Percentiles rank a stretch among this genome's conserved stretches.
Evolutionary conservation across 306 rosid species (phyloP).

Genomic region (Medicago lupulina): DNA sequence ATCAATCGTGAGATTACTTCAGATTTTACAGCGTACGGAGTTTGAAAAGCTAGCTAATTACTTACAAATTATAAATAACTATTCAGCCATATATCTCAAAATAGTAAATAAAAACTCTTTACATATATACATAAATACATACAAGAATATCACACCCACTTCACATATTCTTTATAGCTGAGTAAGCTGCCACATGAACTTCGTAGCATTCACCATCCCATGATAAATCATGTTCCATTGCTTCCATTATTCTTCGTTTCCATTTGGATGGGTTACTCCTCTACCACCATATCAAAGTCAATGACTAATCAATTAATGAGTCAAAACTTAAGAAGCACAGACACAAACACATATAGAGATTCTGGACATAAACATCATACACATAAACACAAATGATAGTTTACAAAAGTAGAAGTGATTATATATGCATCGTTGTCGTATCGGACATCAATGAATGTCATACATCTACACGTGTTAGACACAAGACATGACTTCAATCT

Average conservation of each 20-base stretch:
- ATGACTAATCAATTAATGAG: not conserved
- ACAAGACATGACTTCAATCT: not conserved
- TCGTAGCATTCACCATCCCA: slow-evolving; percentile 95
- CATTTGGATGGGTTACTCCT: slow-evolving; percentile 62
- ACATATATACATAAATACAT: slow-evolving; percentile 4
- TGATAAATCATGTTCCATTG: slow-evolving; percentile 81
- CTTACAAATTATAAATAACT: too few species aligned
- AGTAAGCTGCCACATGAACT: slow-evolving; percentile 69
- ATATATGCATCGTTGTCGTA: not conserved
- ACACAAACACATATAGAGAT: not conserved
- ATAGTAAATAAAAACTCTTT: not conserved
- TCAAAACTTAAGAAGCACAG: not conserved
- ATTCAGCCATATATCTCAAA: too few species aligned
- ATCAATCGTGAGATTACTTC: too few species aligned
- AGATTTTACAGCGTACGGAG: too few species aligned
- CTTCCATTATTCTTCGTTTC: slow-evolving; percentile 65
- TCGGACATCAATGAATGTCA: not conserved
- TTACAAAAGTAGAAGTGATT: not conserved
- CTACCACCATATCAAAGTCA: slow-evolving; percentile 47
- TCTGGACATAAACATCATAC: not conserved
- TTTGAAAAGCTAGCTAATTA: too few species aligned
- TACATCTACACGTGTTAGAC: not conserved
- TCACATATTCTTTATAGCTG: slow-evolving; percentile 55
- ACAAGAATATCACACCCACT: slow-evolving; percentile 19
- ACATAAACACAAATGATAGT: not conserved